Evolutionary conservation across 108 stramenopile genomes (phyloP).

Genomic region (Seminavis robusta): DNA sequence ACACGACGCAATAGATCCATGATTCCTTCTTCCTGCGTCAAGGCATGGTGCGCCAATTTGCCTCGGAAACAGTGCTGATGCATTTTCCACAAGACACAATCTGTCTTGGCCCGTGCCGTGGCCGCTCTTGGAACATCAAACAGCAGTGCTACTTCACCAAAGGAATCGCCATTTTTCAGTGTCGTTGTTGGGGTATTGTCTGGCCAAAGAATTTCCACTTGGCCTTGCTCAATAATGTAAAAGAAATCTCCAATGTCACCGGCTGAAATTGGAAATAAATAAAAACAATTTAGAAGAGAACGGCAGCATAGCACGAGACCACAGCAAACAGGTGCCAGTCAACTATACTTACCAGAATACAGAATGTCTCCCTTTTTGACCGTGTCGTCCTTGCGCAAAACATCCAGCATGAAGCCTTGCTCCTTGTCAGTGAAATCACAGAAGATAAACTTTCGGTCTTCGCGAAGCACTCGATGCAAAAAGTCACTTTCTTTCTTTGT

Average conservation of each 20-base stretch:
- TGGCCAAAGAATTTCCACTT: conserved; percentile 54
- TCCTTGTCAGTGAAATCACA: conserved; percentile 41
- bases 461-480: too few relatives aligned
- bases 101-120: conserved; percentile 41
- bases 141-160: conserved; percentile 89
- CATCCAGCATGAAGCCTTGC: conserved; percentile 46
- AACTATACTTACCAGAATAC: too few relatives aligned
- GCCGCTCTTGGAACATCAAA: conserved; percentile 84
- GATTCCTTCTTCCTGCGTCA: background rate
- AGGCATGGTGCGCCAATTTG: conserved; percentile 38
- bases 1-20: conserved; percentile 8
- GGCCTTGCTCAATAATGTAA: conserved; percentile 71
- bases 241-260: conserved; percentile 88
- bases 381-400: conserved; percentile 56
- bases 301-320: conserved; percentile 66
- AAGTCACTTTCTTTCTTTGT: conserved; percentile 71
- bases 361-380: conserved; percentile 56
- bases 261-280: conserved; percentile 70
- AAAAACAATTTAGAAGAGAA: conserved; percentile 36
- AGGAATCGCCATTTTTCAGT: conserved; percentile 83
- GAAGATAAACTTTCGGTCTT: conserved; percentile 79
- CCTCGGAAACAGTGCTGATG: conserved; percentile 29
- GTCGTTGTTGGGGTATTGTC: conserved; percentile 51
- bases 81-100: conserved; percentile 19
- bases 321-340: too few relatives aligned